These are phyloP conservation scores for Pichia manshurica DNA, from an alignment of 805 yeast genomes.

Conservation along the genomic window DNA sequence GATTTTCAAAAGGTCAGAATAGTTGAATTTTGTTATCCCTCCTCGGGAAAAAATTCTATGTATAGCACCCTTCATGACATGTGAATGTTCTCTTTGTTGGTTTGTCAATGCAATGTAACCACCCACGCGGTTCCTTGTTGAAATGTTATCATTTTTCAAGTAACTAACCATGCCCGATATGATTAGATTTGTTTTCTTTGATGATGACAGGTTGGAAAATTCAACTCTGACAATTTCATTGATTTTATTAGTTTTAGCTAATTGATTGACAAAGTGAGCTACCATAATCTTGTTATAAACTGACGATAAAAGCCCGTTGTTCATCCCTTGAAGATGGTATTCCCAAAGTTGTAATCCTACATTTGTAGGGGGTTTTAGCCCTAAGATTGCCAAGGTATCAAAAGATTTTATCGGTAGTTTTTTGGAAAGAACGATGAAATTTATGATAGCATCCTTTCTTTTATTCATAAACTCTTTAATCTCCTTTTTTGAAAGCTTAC, in stretches of 20 bases:
- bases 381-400: not conserved
- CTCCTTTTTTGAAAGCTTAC: not conserved
- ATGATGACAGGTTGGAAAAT: conserved; percentile 9
- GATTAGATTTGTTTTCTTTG: conserved; percentile 5
- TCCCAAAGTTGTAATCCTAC: conserved; percentile 2
- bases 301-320: not conserved
- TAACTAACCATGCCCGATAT: not conserved
- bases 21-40: not conserved
- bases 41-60: conserved; percentile 1
- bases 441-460: not conserved
- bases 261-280: not conserved
- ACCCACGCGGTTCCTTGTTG: conserved; percentile 10
- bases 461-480: not conserved
- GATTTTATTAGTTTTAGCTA: not conserved
- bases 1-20: conserved; percentile 5
- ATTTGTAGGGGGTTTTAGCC: not conserved
- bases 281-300: conserved; percentile 3
- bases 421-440: not conserved
- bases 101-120: conserved; percentile 8
- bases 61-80: conserved; percentile 2
- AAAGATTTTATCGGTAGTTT: not conserved
- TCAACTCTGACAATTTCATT: conserved; percentile 9
- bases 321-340: conserved; percentile 1
- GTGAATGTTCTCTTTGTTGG: conserved; percentile 7
- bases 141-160: not conserved